Conservation (phyloP, 2,329 filamentous ascomycete species). For the Hypoxylon sp. region DNA sequence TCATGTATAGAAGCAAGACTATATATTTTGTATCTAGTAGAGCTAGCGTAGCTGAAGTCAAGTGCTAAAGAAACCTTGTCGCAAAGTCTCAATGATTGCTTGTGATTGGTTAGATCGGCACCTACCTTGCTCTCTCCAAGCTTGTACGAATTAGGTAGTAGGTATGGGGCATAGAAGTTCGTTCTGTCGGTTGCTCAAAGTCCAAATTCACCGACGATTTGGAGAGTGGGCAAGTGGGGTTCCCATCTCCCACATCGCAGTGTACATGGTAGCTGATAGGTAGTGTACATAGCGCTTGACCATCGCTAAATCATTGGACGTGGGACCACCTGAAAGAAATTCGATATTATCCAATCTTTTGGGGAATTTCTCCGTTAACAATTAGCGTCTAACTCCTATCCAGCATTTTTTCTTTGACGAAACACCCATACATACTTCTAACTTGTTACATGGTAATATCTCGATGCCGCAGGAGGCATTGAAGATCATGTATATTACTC, state of each 20-base stretch:
- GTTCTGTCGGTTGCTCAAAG: conserved; percentile 12
- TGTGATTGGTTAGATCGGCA: conserved; percentile 30
- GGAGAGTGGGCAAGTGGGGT: conserved; percentile 33
- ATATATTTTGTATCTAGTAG: neutral
- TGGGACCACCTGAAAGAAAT: conserved; percentile 34
- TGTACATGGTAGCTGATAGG: conserved; percentile 11
- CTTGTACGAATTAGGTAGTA: conserved; percentile 20
- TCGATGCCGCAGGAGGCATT: conserved; percentile 44
- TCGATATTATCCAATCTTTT: conserved; percentile 44
- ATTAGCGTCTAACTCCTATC: conserved; percentile 2
- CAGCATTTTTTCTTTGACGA: conserved; percentile 11
- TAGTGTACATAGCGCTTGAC: conserved; percentile 23
- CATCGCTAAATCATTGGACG: conserved; percentile 41
- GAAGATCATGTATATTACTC: conserved; percentile 45
- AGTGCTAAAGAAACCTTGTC: conserved; percentile 12
- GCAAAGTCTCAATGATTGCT: conserved; percentile 18
- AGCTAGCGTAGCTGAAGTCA: no score
- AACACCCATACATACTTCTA: neutral
- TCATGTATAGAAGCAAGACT: no score
- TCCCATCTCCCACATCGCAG: conserved; percentile 20
- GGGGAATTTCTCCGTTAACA: conserved; percentile 25
- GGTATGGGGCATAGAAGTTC: neutral
- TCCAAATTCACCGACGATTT: conserved; percentile 23
- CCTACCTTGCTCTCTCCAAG: neutral
- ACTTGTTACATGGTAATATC: conserved; percentile 34